phyloP scores from a whole-genome alignment of 257 asterid species.

The Solanum clarkiae region DNA sequence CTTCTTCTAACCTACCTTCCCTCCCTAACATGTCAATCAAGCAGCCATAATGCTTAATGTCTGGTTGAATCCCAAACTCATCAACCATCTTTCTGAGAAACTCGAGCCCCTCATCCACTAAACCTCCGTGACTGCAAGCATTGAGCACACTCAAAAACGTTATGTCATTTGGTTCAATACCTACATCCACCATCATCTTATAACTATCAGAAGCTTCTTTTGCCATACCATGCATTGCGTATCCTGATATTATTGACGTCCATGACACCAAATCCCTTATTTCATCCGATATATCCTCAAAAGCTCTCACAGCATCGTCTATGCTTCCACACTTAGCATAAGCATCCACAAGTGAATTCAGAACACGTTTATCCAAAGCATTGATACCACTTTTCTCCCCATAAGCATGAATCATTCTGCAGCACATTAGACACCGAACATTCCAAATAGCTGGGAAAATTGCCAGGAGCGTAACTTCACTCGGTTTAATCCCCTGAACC shows the following conservation, averaged over 20 bases:
- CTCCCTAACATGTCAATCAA: conserved; percentile 70
- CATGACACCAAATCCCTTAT: conserved; percentile 53
- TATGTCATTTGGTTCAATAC: conserved; percentile 37
- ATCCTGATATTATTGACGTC: conserved; percentile 69
- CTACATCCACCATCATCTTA: conserved; percentile 26
- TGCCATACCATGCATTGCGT: conserved; percentile 69
- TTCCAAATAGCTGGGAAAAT: conserved; percentile 67
- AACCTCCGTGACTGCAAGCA: conserved; percentile 69
- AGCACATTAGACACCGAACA: conserved; percentile 31
- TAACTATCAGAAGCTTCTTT: conserved; percentile 43
- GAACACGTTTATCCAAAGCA: conserved; percentile 39
- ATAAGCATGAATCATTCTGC: conserved; percentile 45
- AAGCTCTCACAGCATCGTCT: conserved; percentile 26
- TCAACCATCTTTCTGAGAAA: conserved; percentile 44
- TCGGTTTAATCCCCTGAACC: conserved; percentile 33
- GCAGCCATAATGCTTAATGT: conserved; percentile 53
- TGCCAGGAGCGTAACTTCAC: conserved; percentile 53
- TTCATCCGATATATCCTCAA: conserved; percentile 28
- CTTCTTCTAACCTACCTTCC: conserved; percentile 76
- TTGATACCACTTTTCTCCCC: conserved; percentile 42
- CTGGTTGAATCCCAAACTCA: conserved; percentile 27
- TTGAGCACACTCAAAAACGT: conserved; percentile 51
- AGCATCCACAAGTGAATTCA: conserved; percentile 57
- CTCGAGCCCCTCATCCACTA: conserved; percentile 54
- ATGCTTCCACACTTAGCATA: conserved; percentile 59